Conservation (phyloP, 768 basidiomycete genomes). For the Galerina sulciceps region DNA sequence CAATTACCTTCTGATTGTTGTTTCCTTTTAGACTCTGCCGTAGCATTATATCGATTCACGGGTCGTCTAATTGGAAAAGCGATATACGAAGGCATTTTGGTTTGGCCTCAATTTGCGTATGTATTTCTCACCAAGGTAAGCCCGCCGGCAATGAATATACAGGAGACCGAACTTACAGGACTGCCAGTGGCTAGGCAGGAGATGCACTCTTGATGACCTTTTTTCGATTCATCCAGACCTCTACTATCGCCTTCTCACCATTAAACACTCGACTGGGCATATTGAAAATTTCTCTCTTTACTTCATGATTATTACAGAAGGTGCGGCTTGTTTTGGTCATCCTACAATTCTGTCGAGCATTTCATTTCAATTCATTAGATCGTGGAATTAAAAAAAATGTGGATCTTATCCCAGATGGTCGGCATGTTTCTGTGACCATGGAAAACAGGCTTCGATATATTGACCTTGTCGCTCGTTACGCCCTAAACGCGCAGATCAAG, state of each 20-base stretch:
- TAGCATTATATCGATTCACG: conserved; percentile 93
- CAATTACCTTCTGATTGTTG: neutral
- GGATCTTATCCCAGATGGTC: conserved; percentile 20
- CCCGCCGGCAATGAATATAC: neutral
- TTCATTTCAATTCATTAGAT: no score
- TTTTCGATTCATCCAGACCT: conserved; percentile 90
- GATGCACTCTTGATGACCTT: conserved; percentile 92
- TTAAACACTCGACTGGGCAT: conserved; percentile 90
- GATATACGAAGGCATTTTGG: conserved; percentile 93
- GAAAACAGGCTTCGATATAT: conserved; percentile 93
- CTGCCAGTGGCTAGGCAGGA: conserved; percentile 84
- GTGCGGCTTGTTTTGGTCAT: conserved; percentile 48
- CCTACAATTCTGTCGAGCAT: no score
- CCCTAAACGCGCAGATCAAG: conserved; percentile 87
- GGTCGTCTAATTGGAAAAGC: conserved; percentile 96
- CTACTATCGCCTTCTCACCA: conserved; percentile 88
- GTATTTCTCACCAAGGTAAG: conserved; percentile 90
- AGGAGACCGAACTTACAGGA: no score
- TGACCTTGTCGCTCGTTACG: conserved; percentile 85
- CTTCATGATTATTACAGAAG: conserved; percentile 87
- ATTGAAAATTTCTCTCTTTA: conserved; percentile 90
- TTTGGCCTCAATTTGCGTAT: conserved; percentile 92
- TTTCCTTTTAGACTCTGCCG: conserved; percentile 63
- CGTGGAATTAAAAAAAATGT: conserved; percentile 20
- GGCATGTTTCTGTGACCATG: conserved; percentile 52